Percentiles rank a stretch among this genome's conserved stretches.
These are phyloP conservation scores for Phytophthora agathidicida DNA, from an alignment of 352 stramenopile species.

Conservation along the genomic window DNA sequence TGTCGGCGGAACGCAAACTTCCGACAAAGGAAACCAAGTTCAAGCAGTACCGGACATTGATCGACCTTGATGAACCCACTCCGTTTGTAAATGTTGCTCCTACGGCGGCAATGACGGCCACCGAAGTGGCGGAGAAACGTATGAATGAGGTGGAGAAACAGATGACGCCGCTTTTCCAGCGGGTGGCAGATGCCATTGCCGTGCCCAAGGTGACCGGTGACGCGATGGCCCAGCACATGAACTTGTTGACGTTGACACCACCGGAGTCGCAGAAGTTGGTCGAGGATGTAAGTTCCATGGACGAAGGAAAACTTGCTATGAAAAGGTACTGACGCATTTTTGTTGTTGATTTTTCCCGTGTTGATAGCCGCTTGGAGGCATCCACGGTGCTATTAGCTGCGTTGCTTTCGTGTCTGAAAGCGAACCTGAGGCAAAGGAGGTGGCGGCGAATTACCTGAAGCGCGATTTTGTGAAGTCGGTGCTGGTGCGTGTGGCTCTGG, in stretches of 20 bases:
- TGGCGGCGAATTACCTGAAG: slow-evolving; percentile 62
- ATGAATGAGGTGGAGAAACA: slow-evolving; percentile 56
- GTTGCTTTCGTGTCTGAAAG: slow-evolving; percentile 55
- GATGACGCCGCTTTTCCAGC: slow-evolving; percentile 49
- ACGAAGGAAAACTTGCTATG: not conserved
- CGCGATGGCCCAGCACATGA: slow-evolving; percentile 36
- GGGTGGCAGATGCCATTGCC: slow-evolving; percentile 43
- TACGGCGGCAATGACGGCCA: slow-evolving; percentile 17
- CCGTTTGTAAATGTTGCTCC: slow-evolving; percentile 32
- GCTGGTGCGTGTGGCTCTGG: slow-evolving; percentile 56
- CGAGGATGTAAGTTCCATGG: slow-evolving; percentile 24
- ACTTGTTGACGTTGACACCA: slow-evolving; percentile 42
- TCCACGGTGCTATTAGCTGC: slow-evolving; percentile 57
- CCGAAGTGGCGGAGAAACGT: slow-evolving; percentile 37
- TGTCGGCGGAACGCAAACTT: slow-evolving; percentile 30
- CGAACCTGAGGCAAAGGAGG: slow-evolving; percentile 36
- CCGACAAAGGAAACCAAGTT: slow-evolving; percentile 23
- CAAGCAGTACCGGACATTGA: slow-evolving; percentile 44
- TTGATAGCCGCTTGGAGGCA: slow-evolving; percentile 39
- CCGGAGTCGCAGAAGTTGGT: slow-evolving; percentile 13
- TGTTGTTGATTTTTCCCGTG: slow-evolving; percentile 1
- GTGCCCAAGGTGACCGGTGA: slow-evolving; percentile 32
- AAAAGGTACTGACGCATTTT: slow-evolving; percentile 4
- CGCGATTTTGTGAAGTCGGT: slow-evolving; percentile 74
- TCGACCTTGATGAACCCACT: slow-evolving; percentile 56